A percentile compares a stretch with the other conserved stretches of the same genome.
These are phyloP conservation scores for Fusarium albosuccineum DNA, from an alignment of 2,329 filamentous ascomycete genomes.

Conservation along the genomic window DNA sequence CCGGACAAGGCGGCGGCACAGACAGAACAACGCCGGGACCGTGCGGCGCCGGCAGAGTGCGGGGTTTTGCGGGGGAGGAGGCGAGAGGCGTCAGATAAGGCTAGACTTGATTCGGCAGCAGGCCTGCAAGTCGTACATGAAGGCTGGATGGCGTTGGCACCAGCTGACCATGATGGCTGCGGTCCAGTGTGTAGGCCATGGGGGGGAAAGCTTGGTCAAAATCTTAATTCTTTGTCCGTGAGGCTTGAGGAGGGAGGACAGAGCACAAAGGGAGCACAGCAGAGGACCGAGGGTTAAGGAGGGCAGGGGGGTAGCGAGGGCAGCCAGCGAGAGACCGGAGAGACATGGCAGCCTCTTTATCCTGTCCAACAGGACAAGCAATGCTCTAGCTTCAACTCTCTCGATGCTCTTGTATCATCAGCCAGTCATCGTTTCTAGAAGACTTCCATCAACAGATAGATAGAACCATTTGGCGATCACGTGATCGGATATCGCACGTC, in stretches of 20 bases:
- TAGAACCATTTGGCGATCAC: constrained; percentile 4
- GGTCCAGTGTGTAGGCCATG: not conserved
- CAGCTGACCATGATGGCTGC: constrained; percentile 2
- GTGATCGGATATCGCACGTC: constrained; percentile 30
- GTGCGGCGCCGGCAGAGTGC: constrained; percentile 18
- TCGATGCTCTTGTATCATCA: not conserved
- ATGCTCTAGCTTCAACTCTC: too few relatives aligned
- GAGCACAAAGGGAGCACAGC: not conserved
- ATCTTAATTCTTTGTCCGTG: not conserved
- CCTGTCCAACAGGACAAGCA: not conserved
- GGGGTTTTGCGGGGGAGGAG: constrained; percentile 25
- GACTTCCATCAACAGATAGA: not conserved
- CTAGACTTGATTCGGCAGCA: constrained; percentile 34
- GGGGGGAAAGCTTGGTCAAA: constrained; percentile 5
- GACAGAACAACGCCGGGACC: not conserved
- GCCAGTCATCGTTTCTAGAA: too few relatives aligned
- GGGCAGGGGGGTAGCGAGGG: not conserved
- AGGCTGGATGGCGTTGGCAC: constrained; percentile 8
- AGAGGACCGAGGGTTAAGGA: not conserved
- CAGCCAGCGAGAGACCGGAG: too few relatives aligned
- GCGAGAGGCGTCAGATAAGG: constrained; percentile 25
- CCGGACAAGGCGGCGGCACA: not conserved
- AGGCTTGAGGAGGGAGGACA: not conserved
- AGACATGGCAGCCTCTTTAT: not conserved
- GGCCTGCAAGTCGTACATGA: constrained; percentile 39